Base-by-base conservation (phyloP, 148 eudicot species). In the Cornus controversa region DNA sequence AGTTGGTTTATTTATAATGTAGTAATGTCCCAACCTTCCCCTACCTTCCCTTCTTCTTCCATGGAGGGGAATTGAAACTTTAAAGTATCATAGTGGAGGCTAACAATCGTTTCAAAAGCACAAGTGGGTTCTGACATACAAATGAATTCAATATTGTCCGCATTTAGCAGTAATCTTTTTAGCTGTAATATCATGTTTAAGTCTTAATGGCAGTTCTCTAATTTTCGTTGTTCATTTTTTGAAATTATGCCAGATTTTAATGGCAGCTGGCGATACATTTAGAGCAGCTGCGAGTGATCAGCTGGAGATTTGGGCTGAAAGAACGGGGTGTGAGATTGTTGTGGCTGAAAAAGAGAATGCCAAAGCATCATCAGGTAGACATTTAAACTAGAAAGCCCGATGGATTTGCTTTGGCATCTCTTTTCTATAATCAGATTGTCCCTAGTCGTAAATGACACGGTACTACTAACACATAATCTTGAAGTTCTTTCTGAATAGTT, bases 221-320 rank as follows among this genome's bases (percentile, higher is more conserved):
- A 76, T 82, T 27, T 65, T 69, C 37, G n/a, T 65, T 50, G n/a
- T 65, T 83, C 66, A 31, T 67, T 28, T 73, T 74, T 65, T 73
- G 67, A 75, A 80, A 67, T 75, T 80, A 66, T 80, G 68, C 71
- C 85, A 95, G 99, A 72, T 95, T 80, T 81, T 95, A 60, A 77
- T 95, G 89, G 98, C 97, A 64, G 99, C 99, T 47, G 99, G 99
- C 71, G 99, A 96, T 83, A 96, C 99, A 70, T 96, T 91, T 81
- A 90, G 99, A 80, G 99, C 99, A 80, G 99, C 99, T 82, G 99
- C 99, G n/a, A 93, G 97, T 86, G 99, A 96, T 80, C 99, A 93
- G 84, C 82, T 96, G 77, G 99, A 91, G 82, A 93, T 96, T 70
- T 96, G 99, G 99, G 97, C 98, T 66, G 98, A 96, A 73, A 87